Base-by-base conservation (phyloP, 2,329 filamentous ascomycete genomes). In the Xylaria arbuscula region DNA sequence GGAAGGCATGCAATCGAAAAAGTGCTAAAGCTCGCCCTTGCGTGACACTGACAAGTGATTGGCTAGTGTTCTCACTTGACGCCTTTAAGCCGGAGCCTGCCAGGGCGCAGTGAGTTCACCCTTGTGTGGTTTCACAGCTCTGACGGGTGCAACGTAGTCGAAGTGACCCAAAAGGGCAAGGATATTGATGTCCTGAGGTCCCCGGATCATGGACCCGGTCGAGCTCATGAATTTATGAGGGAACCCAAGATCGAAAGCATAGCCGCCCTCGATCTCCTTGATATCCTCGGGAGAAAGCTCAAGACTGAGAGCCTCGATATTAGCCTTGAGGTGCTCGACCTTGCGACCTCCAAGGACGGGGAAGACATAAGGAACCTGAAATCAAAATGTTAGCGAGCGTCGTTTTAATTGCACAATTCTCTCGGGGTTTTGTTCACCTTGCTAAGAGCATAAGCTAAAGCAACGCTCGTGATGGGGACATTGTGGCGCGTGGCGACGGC, bases 271-370 rank as follows among this genome's bases (percentile, higher is more conserved):
- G 71, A 90, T 83, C 68, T 85, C 82, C 40, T 85, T 80, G 50
- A 90, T 85, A 55, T 90, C 85, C 69, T 86, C 79, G 0, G 79
- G 72, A 0, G 81, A 82, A n/a, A 90, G 79, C 66, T 81, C 79
- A 67, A 89, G 78, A 19, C 79, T 80, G 28, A 89, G 62, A 80
- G 62, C 62, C 45, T 58, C 54, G 22, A 64, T 45, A 38, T 59
- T 64, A 8, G 55, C 81, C 67, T 86, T 81, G 8, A 90, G 76
- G 74, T 90, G 87, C 72, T 87, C 83, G 38, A 89, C 76, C 72
- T 87, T 89, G 5, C 87, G 80, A 0, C 85, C 85, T 1, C 87
- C 88, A 2, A 88, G 80, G 48, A 90, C 83, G 0, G 88, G 88
- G 72, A 88, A 88, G 2, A 89, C 83, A 73, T 88, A 83, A 1